These are phyloP conservation scores for Brassica hybrid DNA, from an alignment of 441 rosid genomes.

Conservation along the genomic window DNA sequence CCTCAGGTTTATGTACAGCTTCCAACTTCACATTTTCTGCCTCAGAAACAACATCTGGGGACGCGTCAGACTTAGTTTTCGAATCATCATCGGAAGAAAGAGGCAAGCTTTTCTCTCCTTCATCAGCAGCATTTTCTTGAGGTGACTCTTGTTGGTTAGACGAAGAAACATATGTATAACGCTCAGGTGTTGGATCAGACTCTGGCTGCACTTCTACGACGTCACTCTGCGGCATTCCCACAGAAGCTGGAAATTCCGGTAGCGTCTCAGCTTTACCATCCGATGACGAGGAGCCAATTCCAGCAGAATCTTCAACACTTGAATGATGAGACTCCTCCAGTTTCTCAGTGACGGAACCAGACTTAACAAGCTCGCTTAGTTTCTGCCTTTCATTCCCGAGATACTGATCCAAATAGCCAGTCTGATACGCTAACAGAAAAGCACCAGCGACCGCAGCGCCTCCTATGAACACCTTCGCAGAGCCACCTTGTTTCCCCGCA, in stretches of 20 bases:
- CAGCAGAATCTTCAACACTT: slow-evolving; percentile 42
- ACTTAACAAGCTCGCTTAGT: slow-evolving; percentile 32
- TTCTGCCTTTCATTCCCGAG: slow-evolving; percentile 47
- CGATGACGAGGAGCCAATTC: slow-evolving; percentile 29
- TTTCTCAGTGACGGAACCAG: slow-evolving; percentile 13
- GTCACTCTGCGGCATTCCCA: slow-evolving; percentile 43
- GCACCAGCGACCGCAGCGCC: slow-evolving; percentile 59
- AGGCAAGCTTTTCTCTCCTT: slow-evolving; percentile 45
- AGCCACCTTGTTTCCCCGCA: slow-evolving; percentile 45
- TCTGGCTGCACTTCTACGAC: slow-evolving; percentile 40
- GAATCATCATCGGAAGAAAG: slow-evolving; percentile 40
- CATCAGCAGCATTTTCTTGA: slow-evolving; percentile 42
- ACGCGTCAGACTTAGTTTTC: slow-evolving; percentile 37
- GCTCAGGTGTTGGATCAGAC: slow-evolving; percentile 46
- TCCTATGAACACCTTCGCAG: slow-evolving; percentile 55
- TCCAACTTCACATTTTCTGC: slow-evolving; percentile 47
- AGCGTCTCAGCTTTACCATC: slow-evolving; percentile 48
- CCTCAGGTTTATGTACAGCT: slow-evolving; percentile 43
- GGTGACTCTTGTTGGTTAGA: slow-evolving; percentile 43
- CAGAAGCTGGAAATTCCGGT: slow-evolving; percentile 45
- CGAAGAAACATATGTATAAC: slow-evolving; percentile 43
- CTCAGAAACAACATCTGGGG: slow-evolving; percentile 41
- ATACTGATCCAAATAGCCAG: slow-evolving; percentile 65
- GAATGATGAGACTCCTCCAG: slow-evolving; percentile 42
- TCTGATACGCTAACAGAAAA: slow-evolving; percentile 57